Base-by-base conservation (phyloP, 1,139 yeast genomes). In the Blastobotrys capitulatus region DNA sequence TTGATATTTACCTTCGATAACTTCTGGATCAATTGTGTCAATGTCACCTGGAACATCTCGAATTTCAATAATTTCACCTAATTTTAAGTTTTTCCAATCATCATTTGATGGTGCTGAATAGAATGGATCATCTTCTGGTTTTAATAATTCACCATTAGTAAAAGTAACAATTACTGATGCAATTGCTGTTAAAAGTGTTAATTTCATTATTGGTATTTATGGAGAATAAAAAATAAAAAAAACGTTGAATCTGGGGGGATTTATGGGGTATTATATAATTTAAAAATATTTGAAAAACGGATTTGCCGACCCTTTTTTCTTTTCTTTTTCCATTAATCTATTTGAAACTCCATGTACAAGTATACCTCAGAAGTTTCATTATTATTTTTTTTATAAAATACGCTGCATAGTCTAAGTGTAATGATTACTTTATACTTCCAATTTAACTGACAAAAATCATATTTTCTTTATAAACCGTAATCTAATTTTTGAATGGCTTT, bases 121-220 rank as follows among this genome's bases (percentile, higher is more conserved):
- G 47, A 59, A 60, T 10, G 55, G 37, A 42, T 60, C 64, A 1
- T 52, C 38, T 16, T 38, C 32, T 3, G 64, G 63, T 7, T 38
- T 29, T 13, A 41, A 20, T 19, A 31, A n/a, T 13, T 41, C 22
- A 25, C 36, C 36, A 18, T 38, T 18, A 12, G 31, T 27, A 10
- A 7, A 20, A 15, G 41, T 22, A 8, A 31, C 26, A 13, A 41
- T 13, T 25, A 37, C 44, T 15, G 44, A 22, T 18, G 44, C 44
- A 8, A 41, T 12, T 20, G 18, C 38, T 16, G 44, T 16, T 8
- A 41, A 5, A 2, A 41, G 44, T 2, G 44, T 3, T 6, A 41
- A 16, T 19, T 20, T 41, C 44, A 41, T 41, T 16, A 6, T 22
- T 22, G 4, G 4, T 22, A 4, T 22, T 22, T 7, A 5, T 22